Percentiles rank a stretch among this genome's conserved stretches.
Evolutionary conservation across 441 rosid species (phyloP).

Genomic region (Arabidopsis lyrata): DNA sequence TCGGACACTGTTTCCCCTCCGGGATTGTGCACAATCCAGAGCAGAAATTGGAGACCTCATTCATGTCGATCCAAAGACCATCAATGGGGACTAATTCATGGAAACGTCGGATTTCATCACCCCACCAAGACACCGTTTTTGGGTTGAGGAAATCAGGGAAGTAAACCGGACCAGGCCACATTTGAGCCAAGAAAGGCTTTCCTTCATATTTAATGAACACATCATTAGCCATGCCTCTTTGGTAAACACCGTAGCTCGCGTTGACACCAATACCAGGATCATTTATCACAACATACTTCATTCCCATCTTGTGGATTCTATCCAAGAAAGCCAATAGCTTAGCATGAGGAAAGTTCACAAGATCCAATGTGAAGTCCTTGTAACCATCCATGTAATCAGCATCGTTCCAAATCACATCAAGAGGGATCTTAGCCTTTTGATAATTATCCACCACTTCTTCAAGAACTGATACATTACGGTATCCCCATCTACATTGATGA

Average conservation of each 20-base stretch:
- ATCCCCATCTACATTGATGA: slow-evolving; percentile 99
- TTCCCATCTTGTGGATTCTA: slow-evolving; percentile 77
- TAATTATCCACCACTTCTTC: slow-evolving; percentile 94
- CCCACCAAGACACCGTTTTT: slow-evolving; percentile 91
- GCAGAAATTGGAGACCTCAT: slow-evolving; percentile 90
- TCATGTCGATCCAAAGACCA: slow-evolving; percentile 98
- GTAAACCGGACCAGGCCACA: slow-evolving; percentile 94
- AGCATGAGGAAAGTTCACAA: slow-evolving; percentile 69
- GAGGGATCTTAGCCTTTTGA: slow-evolving; percentile 83
- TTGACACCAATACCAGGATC: slow-evolving; percentile 97
- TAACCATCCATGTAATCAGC: slow-evolving; percentile 96
- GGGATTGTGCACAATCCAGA: slow-evolving; percentile 79
- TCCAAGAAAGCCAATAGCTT: slow-evolving; percentile 83
- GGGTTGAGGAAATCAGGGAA: slow-evolving; percentile 98
- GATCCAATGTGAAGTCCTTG: slow-evolving; percentile 88
- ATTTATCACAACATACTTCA: slow-evolving; percentile 87
- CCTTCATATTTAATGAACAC: slow-evolving; percentile 92
- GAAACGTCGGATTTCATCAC: slow-evolving; percentile 81
- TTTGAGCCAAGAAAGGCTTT: slow-evolving; percentile 89
- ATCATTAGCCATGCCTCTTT: slow-evolving; percentile 78
- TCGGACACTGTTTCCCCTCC: slow-evolving; percentile 68
- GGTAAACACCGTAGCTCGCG: slow-evolving; percentile 73
- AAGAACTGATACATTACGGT: slow-evolving; percentile 86
- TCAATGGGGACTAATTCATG: slow-evolving; percentile 87
- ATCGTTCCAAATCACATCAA: slow-evolving; percentile 95